Conservation (phyloP, 192 early-diverging fungal genomes). For the Helicostylum pulchrum region DNA sequence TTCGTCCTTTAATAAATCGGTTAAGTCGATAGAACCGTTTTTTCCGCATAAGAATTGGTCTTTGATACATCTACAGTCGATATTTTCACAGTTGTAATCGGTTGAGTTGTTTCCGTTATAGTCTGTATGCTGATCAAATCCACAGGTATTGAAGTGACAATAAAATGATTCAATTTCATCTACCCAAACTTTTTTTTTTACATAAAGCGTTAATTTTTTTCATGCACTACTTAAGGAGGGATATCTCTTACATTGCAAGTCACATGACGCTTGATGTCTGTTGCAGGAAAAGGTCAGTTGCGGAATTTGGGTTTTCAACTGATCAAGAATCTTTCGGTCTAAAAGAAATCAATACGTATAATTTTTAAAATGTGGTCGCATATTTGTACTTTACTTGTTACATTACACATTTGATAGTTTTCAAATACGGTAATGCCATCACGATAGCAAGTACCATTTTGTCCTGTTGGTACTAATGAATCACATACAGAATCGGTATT, state of each 20-base stretch:
- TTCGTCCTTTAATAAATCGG: constrained; percentile 72
- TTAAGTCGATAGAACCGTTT: constrained; percentile 72
- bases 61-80: constrained; percentile 79
- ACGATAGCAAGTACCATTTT: constrained; percentile 73
- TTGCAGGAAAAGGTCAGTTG: constrained; percentile 78
- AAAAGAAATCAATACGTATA: not conserved
- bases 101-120: constrained; percentile 53
- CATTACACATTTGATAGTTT: constrained; percentile 71
- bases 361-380: not conserved
- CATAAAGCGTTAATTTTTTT: no score
- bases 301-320: constrained; percentile 60
- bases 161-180: constrained; percentile 87
- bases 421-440: constrained; percentile 66
- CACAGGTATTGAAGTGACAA: constrained; percentile 78
- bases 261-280: constrained; percentile 53
- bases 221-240: not conserved
- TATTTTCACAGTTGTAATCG: constrained; percentile 63
- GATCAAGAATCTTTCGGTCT: constrained; percentile 59
- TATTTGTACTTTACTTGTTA: constrained; percentile 63
- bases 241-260: constrained; percentile 61
- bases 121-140: constrained; percentile 56
- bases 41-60: constrained; percentile 84
- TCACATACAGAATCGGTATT: constrained; percentile 62
- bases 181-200: constrained; percentile 65
- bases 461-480: constrained; percentile 61